phyloP scores from a whole-genome alignment of 805 yeast species.

The Saturnispora gosingensis region DNA sequence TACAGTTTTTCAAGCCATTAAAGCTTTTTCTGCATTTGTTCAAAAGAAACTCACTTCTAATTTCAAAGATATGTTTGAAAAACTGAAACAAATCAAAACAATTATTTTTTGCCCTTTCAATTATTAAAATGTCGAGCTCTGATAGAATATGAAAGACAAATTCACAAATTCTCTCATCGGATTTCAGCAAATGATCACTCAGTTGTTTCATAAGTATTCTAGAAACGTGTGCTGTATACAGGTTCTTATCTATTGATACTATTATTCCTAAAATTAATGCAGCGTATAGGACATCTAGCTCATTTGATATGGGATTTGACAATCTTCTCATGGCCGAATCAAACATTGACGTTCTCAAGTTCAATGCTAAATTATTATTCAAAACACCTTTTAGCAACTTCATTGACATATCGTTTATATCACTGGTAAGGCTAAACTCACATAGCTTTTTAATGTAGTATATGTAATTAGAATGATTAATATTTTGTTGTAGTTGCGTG shows the following conservation, averaged over 20 bases:
- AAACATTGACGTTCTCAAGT: background rate
- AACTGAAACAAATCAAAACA: constrained; percentile 7
- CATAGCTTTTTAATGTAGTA: constrained; percentile 1
- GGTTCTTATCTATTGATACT: constrained; percentile 5
- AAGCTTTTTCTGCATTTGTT: constrained; percentile 5
- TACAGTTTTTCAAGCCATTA: constrained; percentile 8
- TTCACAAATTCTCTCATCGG: constrained; percentile 7
- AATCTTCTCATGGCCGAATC: background rate
- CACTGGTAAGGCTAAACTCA: background rate
- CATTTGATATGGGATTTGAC: background rate
- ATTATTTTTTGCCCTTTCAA: background rate
- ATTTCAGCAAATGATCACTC: background rate
- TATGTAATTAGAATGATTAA: background rate
- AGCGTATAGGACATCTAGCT: background rate
- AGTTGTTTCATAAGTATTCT: background rate
- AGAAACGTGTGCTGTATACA: constrained; percentile 2
- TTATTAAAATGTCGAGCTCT: constrained; percentile 4
- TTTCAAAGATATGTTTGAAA: constrained; percentile 7
- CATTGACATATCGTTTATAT: constrained; percentile 1
- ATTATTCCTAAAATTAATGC: constrained; percentile 10
- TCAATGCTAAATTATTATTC: background rate
- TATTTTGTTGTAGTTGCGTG: background rate
- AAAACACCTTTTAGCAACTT: background rate
- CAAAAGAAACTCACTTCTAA: constrained; percentile 9
- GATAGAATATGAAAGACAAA: constrained; percentile 8